phyloP scores from a whole-genome alignment of 2,329 filamentous ascomycete species.

The Elsinoe australis region DNA sequence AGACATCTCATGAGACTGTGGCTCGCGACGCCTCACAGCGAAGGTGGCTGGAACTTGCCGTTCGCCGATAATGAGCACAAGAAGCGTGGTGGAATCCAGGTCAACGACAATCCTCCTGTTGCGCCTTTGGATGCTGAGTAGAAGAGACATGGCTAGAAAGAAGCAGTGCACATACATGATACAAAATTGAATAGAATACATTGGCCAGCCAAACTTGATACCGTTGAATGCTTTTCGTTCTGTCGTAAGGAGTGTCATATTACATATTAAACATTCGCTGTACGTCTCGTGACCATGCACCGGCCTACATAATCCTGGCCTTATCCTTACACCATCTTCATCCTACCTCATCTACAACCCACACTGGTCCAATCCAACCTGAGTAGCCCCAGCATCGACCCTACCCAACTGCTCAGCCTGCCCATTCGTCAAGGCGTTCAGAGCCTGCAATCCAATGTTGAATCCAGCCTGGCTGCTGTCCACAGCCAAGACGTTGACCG shows the following conservation, averaged over 20 bases:
- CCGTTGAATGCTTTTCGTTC: background rate
- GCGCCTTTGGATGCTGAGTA: constrained; percentile 73
- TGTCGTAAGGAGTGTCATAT: constrained; percentile 4
- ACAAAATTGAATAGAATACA: no score
- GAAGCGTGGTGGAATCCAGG: constrained; percentile 84
- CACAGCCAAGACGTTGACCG: constrained; percentile 44
- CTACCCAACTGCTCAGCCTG: constrained; percentile 35
- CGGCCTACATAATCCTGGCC: no score
- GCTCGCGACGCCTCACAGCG: constrained; percentile 71
- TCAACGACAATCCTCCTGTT: constrained; percentile 68
- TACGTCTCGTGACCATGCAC: background rate
- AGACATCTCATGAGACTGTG: constrained; percentile 77
- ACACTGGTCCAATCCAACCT: constrained; percentile 34
- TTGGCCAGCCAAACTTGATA: no score
- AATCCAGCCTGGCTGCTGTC: constrained; percentile 43
- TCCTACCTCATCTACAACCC: constrained; percentile 20
- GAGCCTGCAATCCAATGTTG: constrained; percentile 42
- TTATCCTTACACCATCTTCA: background rate
- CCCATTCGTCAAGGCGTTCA: constrained; percentile 43
- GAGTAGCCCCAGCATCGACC: constrained; percentile 35
- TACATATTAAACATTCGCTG: constrained; percentile 2
- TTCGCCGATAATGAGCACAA: constrained; percentile 74
- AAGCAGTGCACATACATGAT: background rate
- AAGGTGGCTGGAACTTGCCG: constrained; percentile 79
- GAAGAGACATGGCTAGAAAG: background rate